Evolutionary conservation across 2,329 filamentous ascomycete species (phyloP), one percentile per base, ranked within the genome.

Genomic region (Hypoxylon sp.): DNA sequence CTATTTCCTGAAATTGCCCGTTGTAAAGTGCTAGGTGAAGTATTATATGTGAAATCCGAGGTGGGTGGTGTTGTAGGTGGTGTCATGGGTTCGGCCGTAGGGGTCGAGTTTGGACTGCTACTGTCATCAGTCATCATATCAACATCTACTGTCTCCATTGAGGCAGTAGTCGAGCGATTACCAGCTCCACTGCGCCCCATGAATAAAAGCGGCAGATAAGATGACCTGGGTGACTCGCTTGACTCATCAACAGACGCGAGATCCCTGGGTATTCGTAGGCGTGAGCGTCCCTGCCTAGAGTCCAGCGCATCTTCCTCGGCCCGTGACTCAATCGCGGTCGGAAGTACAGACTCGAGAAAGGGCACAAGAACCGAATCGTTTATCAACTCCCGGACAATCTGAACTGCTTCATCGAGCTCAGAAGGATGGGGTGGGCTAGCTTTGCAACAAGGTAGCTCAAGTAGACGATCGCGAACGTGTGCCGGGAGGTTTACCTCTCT

Each of bases 351-450:
- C 70, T 97, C 95, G 59, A 98, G 86, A 78, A 98, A 99, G 0
- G 95, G 94, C 0, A 97, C 90, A 56, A 98, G 85, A 0, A 98
- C 93, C 3, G 94, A 98, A 78, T 98, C 96, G 75, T 97, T 97
- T 94, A 99, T 98, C 62, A 99, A 84, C 74, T 98, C 96, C 79
- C 95, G 94, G 44, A 98, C 93, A 68, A 97, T 97, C 68, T 88
- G 87, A 24, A 97, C 92, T 19, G 96, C 94, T 55, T 92, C 88
- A 67, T 97, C 92, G 14, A 99, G 84, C 60, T 90, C 88, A 44
- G 91, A 88, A 0, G 96, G 94, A 65, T 89, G 83, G 4, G 91
- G 91, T 5, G 95, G 94, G 0, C 90, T 85, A 5, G 85, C 82
- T 0, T 83, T 80, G 13, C 86, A 81, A 67, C 84, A 84, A 6